Evolutionary conservation across 2,329 filamentous ascomycete genomes (phyloP), one percentile per base, ranked within the genome.

Genomic region (Epichloe coenophiala): DNA sequence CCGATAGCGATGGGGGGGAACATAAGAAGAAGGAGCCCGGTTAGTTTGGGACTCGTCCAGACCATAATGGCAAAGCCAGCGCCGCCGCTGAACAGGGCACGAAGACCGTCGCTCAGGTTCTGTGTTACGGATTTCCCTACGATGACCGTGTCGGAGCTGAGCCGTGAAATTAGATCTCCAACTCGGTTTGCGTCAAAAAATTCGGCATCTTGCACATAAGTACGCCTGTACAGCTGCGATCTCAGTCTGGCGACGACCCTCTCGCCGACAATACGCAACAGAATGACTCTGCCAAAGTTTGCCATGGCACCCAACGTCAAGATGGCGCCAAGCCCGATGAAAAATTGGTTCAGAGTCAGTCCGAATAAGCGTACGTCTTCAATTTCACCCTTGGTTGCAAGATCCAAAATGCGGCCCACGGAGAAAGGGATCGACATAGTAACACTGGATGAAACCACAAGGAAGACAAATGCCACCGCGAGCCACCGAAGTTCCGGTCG

Each of bases 131-230:
- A 95, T 70, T 98, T 98, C 63, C 91, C 93, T 50, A 98, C 93
- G 61, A 98, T 94, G 62, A 97, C 88, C 1, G 93, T 96, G 65
- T 98, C 94, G 2, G 90, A 95, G 61, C 91, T 90, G 44, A 98
- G 80, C 38, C 94, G 84, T 38, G 91, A 97, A 61, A 98, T 96
- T 59, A 98, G 72, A 64, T 98, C 93, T 65, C 93, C 93, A 27
- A 96, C 90, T 27, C 93, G 80, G 69, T 98, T 98, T 39, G 93
- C 93, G 64, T 98, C 93, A 63, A 98, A 98, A 71, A 98, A 98
- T 62, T 97, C 93, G 52, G 93, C 93, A 66, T 98, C 93, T 66
- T 98, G 93, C n/a, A 93, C 78, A 59, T 94, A 95, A 0, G 93
- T 98, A 56, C 86, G 81, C 57, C 88, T 81, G 71, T 95, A 98